These are phyloP conservation scores for Skeletonema menzelii DNA, from an alignment of 108 stramenopile species.

Conservation along the genomic window DNA sequence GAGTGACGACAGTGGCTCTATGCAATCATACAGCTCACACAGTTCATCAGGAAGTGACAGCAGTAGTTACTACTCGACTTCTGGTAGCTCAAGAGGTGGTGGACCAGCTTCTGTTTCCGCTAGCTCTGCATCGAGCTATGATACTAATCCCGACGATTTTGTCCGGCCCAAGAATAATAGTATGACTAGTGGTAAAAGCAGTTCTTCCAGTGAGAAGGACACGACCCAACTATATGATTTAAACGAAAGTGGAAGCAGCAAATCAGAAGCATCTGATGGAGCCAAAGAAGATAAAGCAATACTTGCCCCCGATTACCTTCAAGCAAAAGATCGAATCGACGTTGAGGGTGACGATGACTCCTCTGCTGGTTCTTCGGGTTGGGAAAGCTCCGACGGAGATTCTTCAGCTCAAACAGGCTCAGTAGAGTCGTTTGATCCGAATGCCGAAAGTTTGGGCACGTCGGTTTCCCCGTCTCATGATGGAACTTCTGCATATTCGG, in stretches of 20 bases:
- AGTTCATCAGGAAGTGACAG: slow-evolving; percentile 5
- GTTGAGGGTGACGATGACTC: slow-evolving; percentile 39
- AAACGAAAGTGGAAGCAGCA: not conserved
- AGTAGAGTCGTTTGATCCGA: slow-evolving; percentile 35
- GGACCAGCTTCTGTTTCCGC: slow-evolving; percentile 16
- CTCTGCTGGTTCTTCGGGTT: slow-evolving; percentile 46
- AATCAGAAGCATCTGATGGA: not conserved
- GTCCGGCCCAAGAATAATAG: not conserved
- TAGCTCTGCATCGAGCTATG: not conserved
- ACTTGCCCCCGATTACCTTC: not conserved
- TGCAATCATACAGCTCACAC: slow-evolving; percentile 13
- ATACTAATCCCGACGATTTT: not conserved
- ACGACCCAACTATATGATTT: not conserved
- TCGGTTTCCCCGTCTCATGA: slow-evolving; percentile 10
- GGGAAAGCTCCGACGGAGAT: slow-evolving; percentile 37
- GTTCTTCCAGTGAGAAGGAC: not conserved
- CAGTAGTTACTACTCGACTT: slow-evolving; percentile 7
- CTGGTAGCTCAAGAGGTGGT: not conserved
- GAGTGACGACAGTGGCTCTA: slow-evolving; percentile 7
- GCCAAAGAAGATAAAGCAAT: not conserved
- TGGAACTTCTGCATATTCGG: not conserved
- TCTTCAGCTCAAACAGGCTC: slow-evolving; percentile 29
- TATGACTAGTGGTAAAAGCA: not conserved
- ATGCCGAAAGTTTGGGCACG: slow-evolving; percentile 14
- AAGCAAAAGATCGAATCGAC: slow-evolving; percentile 3